Conservation (phyloP, 1,139 yeast species). For the Hemisphaericaspora xylofermentans region DNA sequence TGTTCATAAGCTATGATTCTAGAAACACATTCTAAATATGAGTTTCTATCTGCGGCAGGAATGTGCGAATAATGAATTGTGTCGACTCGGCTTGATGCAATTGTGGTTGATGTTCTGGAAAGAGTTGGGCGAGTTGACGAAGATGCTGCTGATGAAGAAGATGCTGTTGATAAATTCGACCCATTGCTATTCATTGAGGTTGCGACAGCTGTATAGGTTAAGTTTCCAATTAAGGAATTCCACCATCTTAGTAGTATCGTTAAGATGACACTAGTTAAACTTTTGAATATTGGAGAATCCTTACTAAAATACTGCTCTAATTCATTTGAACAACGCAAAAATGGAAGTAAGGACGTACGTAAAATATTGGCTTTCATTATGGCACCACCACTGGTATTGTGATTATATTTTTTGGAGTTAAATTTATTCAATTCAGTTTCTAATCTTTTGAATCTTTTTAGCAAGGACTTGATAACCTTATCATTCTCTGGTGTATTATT, state of each 20-base stretch:
- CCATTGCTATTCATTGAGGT: neutral
- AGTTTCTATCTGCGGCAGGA: conserved; percentile 53
- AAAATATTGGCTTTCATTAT: conserved; percentile 64
- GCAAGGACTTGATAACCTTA: conserved; percentile 27
- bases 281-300: conserved; percentile 28
- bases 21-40: conserved; percentile 72
- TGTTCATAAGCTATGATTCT: conserved; percentile 63
- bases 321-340: conserved; percentile 44
- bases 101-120: conserved; percentile 2
- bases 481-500: conserved; percentile 18
- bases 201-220: conserved; percentile 20
- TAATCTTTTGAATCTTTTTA: conserved; percentile 42
- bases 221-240: conserved; percentile 50
- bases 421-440: conserved; percentile 50
- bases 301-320: conserved; percentile 25
- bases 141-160: conserved; percentile 1
- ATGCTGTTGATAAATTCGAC: neutral
- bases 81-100: conserved; percentile 1
- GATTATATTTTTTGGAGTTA: conserved; percentile 41
- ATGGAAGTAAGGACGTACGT: conserved; percentile 66
- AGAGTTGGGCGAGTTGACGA: conserved; percentile 10
- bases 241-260: conserved; percentile 64
- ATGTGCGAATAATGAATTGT: conserved; percentile 11
- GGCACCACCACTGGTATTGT: conserved; percentile 23
- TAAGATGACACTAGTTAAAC: conserved; percentile 35